Evolutionary conservation across 345 rosid species (phyloP).

Genomic region (Geranium brycei): DNA sequence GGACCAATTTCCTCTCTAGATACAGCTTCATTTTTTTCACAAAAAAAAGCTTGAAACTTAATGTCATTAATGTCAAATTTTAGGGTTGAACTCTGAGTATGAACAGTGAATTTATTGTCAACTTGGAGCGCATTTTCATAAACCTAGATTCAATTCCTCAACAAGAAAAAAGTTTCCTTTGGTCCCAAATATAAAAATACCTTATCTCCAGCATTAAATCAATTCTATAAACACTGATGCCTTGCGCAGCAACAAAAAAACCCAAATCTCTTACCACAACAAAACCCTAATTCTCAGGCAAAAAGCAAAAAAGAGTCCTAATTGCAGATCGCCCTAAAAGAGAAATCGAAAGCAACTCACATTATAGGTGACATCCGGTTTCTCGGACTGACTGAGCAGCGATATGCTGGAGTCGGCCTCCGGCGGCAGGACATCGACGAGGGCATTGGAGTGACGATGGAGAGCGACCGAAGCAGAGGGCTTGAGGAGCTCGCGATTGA

Average conservation of each 20-base stretch:
- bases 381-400: conserved; percentile 90
- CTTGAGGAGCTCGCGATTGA: conserved; percentile 76
- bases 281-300: too few species aligned
- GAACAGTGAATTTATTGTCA: too few species aligned
- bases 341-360: conserved; percentile 20
- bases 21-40: too few species aligned
- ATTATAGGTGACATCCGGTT: conserved; percentile 87
- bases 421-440: conserved; percentile 92
- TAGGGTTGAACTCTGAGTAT: too few species aligned
- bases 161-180: too few species aligned
- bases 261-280: background rate
- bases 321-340: background rate
- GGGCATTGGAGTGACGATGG: conserved; percentile 95
- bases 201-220: background rate
- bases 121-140: too few species aligned
- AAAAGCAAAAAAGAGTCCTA: too few species aligned
- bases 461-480: conserved; percentile 98
- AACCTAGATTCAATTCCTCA: too few species aligned
- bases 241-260: background rate
- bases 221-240: background rate
- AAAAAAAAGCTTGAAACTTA: too few species aligned
- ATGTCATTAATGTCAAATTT: too few species aligned
- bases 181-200: too few species aligned
- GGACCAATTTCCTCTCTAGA: too few species aligned
- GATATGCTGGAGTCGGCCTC: conserved; percentile 99